Conservation (phyloP, 257 asterid genomes). For the Solanum pennellii region DNA sequence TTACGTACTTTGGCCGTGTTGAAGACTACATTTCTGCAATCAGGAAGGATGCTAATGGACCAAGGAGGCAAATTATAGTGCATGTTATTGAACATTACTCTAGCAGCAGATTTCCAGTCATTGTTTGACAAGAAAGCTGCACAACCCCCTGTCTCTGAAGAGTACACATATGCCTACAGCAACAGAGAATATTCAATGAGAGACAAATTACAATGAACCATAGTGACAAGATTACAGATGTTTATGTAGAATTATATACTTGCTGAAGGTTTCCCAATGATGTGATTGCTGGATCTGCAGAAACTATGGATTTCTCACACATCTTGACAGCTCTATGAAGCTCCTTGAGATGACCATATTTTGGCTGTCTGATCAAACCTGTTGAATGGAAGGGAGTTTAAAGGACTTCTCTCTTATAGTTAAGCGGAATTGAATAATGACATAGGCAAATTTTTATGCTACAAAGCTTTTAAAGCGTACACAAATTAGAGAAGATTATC, state of each 20-base stretch:
- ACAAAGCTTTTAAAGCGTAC: neutral
- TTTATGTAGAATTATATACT: slow-evolving; percentile 26
- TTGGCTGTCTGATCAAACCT: slow-evolving; percentile 67
- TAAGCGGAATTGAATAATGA: neutral
- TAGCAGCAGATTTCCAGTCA: slow-evolving; percentile 35
- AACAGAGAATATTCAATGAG: slow-evolving; percentile 1
- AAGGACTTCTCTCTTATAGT: neutral
- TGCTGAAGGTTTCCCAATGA: slow-evolving; percentile 85
- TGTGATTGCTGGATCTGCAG: slow-evolving; percentile 74
- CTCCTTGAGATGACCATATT: slow-evolving; percentile 84
- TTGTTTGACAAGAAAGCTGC: slow-evolving; percentile 86
- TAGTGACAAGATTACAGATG: neutral
- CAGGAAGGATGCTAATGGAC: slow-evolving; percentile 96
- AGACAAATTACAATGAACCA: neutral
- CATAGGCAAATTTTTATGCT: neutral
- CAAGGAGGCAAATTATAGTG: slow-evolving; percentile 84
- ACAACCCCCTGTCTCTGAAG: slow-evolving; percentile 70
- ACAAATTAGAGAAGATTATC: neutral
- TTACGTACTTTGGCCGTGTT: slow-evolving; percentile 83
- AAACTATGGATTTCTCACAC: slow-evolving; percentile 65
- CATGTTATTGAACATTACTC: slow-evolving; percentile 79
- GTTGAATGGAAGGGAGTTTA: neutral
- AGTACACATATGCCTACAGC: slow-evolving; percentile 68
- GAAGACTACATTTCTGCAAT: slow-evolving; percentile 80
- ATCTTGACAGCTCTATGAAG: slow-evolving; percentile 75